Conservation (phyloP, 768 basidiomycete genomes). For the Lentinula edodes region DNA sequence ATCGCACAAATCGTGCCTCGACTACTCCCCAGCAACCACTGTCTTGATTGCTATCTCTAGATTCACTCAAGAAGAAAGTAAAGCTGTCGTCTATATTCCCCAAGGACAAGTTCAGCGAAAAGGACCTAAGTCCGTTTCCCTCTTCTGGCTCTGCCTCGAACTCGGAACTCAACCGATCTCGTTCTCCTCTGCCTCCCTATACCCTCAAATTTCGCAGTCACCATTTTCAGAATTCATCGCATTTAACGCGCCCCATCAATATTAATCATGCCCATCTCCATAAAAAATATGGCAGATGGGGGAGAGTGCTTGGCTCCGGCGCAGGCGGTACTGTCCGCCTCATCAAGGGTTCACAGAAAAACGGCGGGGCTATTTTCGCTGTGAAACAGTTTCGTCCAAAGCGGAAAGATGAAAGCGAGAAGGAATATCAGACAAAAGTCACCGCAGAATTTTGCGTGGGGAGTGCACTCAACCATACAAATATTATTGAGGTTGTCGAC, state of each 20-base stretch:
- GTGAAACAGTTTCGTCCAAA: slow-evolving; percentile 97
- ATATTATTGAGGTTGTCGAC: slow-evolving; percentile 97
- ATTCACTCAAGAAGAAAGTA: neutral
- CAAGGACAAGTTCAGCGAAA: slow-evolving; percentile 30
- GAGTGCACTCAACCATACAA: slow-evolving; percentile 86
- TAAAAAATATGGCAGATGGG: slow-evolving; percentile 99
- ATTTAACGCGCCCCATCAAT: slow-evolving; percentile 55
- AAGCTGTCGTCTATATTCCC: slow-evolving; percentile 19
- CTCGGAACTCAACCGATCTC: slow-evolving; percentile 9
- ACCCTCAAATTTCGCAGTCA: slow-evolving; percentile 15
- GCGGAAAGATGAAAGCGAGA: slow-evolving; percentile 81
- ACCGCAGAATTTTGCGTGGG: slow-evolving; percentile 99
- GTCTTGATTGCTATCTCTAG: slow-evolving; percentile 11
- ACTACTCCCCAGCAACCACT: slow-evolving; percentile 22
- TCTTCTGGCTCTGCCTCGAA: slow-evolving; percentile 19
- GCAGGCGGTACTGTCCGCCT: slow-evolving; percentile 97
- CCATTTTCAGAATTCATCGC: slow-evolving; percentile 13
- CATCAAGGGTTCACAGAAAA: slow-evolving; percentile 82
- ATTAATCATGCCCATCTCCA: slow-evolving; percentile 86
- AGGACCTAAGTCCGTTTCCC: slow-evolving; percentile 38
- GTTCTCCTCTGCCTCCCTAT: slow-evolving; percentile 12
- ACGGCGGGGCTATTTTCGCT: slow-evolving; percentile 84
- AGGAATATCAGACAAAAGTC: slow-evolving; percentile 99
- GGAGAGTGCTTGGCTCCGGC: slow-evolving; percentile 88
- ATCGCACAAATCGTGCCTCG: slow-evolving; percentile 31